Evolutionary conservation across 352 stramenopile species (phyloP).

Genomic region (Globisporangium solare): DNA sequence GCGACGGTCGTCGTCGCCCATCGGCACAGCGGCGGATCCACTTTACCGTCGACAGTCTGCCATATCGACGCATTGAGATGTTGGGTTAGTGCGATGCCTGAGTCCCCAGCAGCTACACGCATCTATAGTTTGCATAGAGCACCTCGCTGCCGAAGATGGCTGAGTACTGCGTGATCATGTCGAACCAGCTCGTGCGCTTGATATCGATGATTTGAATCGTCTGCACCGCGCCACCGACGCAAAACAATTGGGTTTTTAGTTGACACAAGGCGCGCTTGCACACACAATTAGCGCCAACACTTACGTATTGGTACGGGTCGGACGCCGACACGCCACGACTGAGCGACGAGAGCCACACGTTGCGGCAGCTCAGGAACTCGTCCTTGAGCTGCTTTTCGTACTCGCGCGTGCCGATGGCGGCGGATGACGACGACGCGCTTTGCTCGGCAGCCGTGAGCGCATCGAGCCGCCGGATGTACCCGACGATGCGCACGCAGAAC

Average conservation of each 20-base stretch:
- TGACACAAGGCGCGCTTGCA: too few species aligned
- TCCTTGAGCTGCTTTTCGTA: slow-evolving; percentile 83
- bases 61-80: not conserved
- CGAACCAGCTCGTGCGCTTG: slow-evolving; percentile 87
- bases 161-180: slow-evolving; percentile 89
- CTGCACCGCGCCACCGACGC: slow-evolving; percentile 18
- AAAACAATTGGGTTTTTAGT: too few species aligned
- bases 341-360: slow-evolving; percentile 69
- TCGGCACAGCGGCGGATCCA: slow-evolving; percentile 72
- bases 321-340: slow-evolving; percentile 44
- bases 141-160: slow-evolving; percentile 86
- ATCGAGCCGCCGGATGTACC: slow-evolving; percentile 74
- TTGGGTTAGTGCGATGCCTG: too few species aligned
- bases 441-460: slow-evolving; percentile 19
- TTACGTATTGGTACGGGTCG: slow-evolving; percentile 83
- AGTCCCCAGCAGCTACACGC: too few species aligned
- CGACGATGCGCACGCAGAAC: slow-evolving; percentile 77
- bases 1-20: slow-evolving; percentile 79
- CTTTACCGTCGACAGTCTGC: slow-evolving; percentile 66
- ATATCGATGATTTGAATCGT: slow-evolving; percentile 85
- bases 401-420: slow-evolving; percentile 30
- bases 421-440: not conserved
- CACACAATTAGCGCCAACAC: too few species aligned
- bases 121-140: slow-evolving; percentile 3
- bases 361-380: slow-evolving; percentile 77